These are phyloP conservation scores for Apiospora rasikravindrae DNA, from an alignment of 2,329 filamentous ascomycete species.

Conservation along the genomic window DNA sequence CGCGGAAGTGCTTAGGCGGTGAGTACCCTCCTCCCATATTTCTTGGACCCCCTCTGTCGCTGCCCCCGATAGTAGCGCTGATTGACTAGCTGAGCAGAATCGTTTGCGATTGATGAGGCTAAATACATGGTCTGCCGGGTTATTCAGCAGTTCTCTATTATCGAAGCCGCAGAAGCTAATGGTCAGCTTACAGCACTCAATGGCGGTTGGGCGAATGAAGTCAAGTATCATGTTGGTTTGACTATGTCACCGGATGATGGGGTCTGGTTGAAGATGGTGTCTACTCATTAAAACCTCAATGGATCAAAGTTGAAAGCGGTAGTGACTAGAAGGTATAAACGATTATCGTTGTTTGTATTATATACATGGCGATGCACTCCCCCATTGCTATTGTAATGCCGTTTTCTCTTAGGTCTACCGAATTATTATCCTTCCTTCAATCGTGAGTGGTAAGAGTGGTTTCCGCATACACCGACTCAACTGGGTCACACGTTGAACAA, in stretches of 20 bases:
- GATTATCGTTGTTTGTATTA: no score
- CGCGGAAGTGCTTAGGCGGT: constrained; percentile 36
- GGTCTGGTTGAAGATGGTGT: not conserved
- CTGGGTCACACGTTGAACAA: no score
- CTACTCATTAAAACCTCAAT: not conserved
- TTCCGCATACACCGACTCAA: no score
- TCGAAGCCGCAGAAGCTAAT: not conserved
- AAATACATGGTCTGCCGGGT: not conserved
- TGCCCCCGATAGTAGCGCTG: not conserved
- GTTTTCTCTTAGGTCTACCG: no score
- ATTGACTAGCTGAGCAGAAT: not conserved
- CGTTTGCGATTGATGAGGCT: not conserved
- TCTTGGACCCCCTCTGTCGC: not conserved
- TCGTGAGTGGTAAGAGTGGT: no score
- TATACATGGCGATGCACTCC: no score
- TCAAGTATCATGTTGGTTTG: not conserved
- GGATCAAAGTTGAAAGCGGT: no score
- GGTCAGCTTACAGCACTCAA: not conserved
- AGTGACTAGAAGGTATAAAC: no score
- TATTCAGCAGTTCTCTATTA: not conserved
- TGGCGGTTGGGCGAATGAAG: not conserved
- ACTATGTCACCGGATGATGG: not conserved
- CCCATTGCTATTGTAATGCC: no score
- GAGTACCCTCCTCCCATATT: not conserved
- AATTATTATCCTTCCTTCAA: no score